Evolutionary conservation across 441 rosid species (phyloP).

Genomic region (Codiaeum variegatum): DNA sequence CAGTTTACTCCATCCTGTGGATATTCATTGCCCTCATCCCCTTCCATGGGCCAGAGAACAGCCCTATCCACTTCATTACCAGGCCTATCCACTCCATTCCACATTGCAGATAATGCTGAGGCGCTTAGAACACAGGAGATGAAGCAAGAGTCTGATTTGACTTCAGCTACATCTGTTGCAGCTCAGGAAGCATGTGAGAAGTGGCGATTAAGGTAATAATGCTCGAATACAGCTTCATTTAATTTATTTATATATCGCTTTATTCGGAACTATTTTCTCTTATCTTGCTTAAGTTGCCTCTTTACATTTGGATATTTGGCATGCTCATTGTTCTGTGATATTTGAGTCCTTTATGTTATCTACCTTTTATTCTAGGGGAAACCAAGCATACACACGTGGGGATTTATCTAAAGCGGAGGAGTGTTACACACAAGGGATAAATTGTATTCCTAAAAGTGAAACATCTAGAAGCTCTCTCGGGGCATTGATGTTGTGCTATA

Average conservation of each 20-base stretch:
- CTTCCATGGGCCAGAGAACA: slow-evolving; percentile 37
- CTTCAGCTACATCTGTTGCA: slow-evolving; percentile 38
- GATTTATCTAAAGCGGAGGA: slow-evolving; percentile 83
- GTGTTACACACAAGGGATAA: slow-evolving; percentile 76
- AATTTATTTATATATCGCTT: background rate
- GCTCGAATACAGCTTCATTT: background rate
- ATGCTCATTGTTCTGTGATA: background rate
- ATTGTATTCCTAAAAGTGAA: slow-evolving; percentile 59
- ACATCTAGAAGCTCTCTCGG: slow-evolving; percentile 73
- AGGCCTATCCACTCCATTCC: slow-evolving; percentile 33
- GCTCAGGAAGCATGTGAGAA: slow-evolving; percentile 93
- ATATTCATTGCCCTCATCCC: slow-evolving; percentile 38
- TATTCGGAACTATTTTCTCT: background rate
- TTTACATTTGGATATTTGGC: slow-evolving; percentile 6
- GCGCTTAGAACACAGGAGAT: slow-evolving; percentile 39
- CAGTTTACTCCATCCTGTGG: slow-evolving; percentile 42
- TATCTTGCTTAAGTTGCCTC: background rate
- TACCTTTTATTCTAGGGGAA: slow-evolving; percentile 61
- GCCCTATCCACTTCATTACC: slow-evolving; percentile 34
- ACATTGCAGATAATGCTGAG: slow-evolving; percentile 31
- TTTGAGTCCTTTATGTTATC: slow-evolving; percentile 21
- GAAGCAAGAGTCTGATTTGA: slow-evolving; percentile 39
- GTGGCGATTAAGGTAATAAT: slow-evolving; percentile 87
- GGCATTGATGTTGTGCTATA: slow-evolving; percentile 89
- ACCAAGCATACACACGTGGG: slow-evolving; percentile 78